Conservation (phyloP, 1,284 basidiomycete species). For the Marasmius fiardii region DNA sequence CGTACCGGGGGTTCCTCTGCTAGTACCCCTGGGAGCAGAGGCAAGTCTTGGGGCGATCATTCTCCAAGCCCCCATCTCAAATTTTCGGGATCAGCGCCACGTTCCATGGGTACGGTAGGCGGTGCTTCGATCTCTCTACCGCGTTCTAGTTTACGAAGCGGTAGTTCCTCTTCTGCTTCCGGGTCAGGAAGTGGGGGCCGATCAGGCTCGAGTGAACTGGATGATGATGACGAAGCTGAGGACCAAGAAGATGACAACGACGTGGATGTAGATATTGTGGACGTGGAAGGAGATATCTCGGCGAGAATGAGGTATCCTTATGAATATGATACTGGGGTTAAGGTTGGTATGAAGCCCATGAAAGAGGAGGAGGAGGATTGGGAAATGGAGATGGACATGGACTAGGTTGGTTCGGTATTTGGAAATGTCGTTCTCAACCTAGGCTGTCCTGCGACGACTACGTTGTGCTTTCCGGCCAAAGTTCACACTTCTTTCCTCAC, state of each 20-base stretch:
- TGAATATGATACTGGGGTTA: neutral
- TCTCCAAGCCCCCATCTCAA: neutral
- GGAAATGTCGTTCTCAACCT: neutral
- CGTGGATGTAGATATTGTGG: neutral
- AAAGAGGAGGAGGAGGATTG: slow-evolving; percentile 13
- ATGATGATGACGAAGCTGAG: slow-evolving; percentile 1
- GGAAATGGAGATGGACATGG: slow-evolving; percentile 44
- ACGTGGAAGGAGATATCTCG: neutral
- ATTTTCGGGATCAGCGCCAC: neutral
- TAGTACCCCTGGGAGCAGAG: neutral
- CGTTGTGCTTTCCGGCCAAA: neutral
- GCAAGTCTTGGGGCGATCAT: neutral
- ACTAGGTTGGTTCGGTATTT: slow-evolving; percentile 14
- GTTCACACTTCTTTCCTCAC: neutral
- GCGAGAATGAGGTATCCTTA: neutral
- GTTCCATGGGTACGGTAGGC: neutral
- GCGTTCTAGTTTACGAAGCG: neutral
- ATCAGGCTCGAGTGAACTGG: neutral
- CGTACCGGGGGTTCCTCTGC: slow-evolving; percentile 8
- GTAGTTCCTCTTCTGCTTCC: neutral
- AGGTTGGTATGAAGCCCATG: slow-evolving; percentile 5
- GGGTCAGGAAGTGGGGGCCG: neutral
- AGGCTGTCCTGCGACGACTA: neutral
- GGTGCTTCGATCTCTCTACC: neutral
- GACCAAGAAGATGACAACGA: slow-evolving; percentile 1